Conservation (phyloP, 2,329 filamentous ascomycete species). For the Diplodia mutila region DNA sequence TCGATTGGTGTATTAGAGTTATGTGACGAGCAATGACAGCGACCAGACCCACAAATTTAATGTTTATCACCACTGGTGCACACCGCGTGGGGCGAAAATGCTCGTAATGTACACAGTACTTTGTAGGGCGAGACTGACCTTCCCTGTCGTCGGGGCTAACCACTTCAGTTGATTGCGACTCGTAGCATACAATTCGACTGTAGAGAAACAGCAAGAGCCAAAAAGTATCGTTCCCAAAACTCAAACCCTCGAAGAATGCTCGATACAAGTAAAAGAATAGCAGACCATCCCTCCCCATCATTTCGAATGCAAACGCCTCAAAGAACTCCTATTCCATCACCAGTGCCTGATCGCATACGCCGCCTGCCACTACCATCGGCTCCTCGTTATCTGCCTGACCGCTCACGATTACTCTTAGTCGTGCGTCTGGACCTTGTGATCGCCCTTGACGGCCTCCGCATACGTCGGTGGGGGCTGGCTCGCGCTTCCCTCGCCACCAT, state of each 20-base stretch:
- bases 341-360: not conserved
- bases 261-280: not conserved
- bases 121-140: too few relatives aligned
- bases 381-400: not conserved
- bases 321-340: not conserved
- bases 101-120: too few relatives aligned
- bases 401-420: not conserved
- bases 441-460: constrained; percentile 84
- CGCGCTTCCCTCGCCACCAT: constrained; percentile 32
- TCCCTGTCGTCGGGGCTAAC: too few relatives aligned
- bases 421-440: constrained; percentile 78
- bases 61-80: too few relatives aligned
- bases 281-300: not conserved
- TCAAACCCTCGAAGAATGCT: not conserved
- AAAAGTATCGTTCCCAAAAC: not conserved
- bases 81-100: too few relatives aligned
- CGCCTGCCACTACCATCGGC: not conserved
- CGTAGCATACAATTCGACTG: not conserved
- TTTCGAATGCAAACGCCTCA: not conserved
- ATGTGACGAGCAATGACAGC: too few relatives aligned
- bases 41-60: too few relatives aligned
- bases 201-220: not conserved
- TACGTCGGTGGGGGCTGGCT: constrained; percentile 76
- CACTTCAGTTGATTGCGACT: not conserved
- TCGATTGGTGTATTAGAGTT: too few relatives aligned